Conservation (phyloP, 495 filamentous ascomycete species). For the Neohortaea acidophila region DNA sequence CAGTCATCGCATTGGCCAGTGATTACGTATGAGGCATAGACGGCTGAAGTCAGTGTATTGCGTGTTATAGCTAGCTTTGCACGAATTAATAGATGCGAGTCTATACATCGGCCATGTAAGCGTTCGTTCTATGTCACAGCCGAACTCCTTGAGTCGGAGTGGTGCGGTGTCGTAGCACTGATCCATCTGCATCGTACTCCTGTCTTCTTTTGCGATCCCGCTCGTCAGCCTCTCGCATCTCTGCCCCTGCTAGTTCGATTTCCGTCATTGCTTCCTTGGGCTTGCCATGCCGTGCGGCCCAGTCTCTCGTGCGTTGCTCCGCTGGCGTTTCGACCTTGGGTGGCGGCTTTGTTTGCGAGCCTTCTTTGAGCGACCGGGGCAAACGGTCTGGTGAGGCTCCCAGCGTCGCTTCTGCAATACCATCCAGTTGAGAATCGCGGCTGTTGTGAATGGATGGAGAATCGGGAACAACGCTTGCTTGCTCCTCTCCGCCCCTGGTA, state of each 20-base stretch:
- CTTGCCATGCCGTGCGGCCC: slow-evolving; percentile 15
- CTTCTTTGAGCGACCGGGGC: slow-evolving; percentile 10
- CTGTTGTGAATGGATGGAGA: not conserved
- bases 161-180: too few relatives aligned
- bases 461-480: slow-evolving; percentile 8
- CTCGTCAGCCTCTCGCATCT: slow-evolving; percentile 16
- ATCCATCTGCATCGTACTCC: not conserved
- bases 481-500: slow-evolving; percentile 45
- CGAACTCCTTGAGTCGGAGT: too few relatives aligned
- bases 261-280: slow-evolving; percentile 7
- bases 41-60: too few relatives aligned
- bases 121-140: too few relatives aligned
- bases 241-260: slow-evolving; percentile 15
- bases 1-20: too few relatives aligned
- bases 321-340: slow-evolving; percentile 6
- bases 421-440: not conserved
- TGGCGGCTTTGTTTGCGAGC: not conserved
- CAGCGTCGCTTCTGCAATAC: not conserved
- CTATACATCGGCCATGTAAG: too few relatives aligned
- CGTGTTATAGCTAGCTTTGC: too few relatives aligned
- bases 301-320: slow-evolving; percentile 18
- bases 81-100: too few relatives aligned
- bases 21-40: too few relatives aligned
- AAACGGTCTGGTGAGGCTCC: not conserved
- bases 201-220: slow-evolving; percentile 5